These are phyloP conservation scores for Cordyceps javanica DNA, from an alignment of 2,329 filamentous ascomycete genomes.

Conservation along the genomic window DNA sequence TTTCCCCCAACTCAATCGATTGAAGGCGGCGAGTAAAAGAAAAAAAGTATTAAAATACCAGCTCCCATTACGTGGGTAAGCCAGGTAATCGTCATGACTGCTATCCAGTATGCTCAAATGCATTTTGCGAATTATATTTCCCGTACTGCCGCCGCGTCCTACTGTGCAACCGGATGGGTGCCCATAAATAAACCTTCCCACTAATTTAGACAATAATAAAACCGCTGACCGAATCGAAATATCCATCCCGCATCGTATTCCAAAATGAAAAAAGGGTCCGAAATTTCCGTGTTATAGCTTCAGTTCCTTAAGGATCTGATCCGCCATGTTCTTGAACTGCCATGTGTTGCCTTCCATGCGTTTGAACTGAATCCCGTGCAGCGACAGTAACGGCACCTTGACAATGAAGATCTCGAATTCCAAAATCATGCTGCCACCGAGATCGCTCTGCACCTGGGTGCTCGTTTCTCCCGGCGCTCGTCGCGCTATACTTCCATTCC, in stretches of 20 bases:
- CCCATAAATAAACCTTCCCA: not conserved
- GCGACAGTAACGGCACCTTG: conserved; percentile 85
- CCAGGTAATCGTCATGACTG: conserved; percentile 7
- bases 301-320: conserved; percentile 84
- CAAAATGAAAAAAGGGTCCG: not conserved
- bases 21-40: conserved; percentile 1
- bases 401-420: conserved; percentile 97
- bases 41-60: not conserved
- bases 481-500: conserved; percentile 44
- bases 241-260: conserved; percentile 1
- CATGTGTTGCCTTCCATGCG: conserved; percentile 91
- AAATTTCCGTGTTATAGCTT: conserved; percentile 50
- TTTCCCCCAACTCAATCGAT: not conserved
- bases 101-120: conserved; percentile 8
- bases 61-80: not conserved
- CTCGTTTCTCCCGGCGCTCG: conserved; percentile 77
- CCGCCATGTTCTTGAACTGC: conserved; percentile 98
- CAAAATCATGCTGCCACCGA: conserved; percentile 76
- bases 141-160: not conserved
- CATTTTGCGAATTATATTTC: conserved; percentile 10
- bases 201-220: not conserved
- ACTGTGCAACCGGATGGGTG: not conserved
- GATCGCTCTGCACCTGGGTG: conserved; percentile 84
- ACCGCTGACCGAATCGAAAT: not conserved
- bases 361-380: conserved; percentile 98